Base-by-base conservation (phyloP, 441 rosid genomes). In the Adansonia rubrostipa region DNA sequence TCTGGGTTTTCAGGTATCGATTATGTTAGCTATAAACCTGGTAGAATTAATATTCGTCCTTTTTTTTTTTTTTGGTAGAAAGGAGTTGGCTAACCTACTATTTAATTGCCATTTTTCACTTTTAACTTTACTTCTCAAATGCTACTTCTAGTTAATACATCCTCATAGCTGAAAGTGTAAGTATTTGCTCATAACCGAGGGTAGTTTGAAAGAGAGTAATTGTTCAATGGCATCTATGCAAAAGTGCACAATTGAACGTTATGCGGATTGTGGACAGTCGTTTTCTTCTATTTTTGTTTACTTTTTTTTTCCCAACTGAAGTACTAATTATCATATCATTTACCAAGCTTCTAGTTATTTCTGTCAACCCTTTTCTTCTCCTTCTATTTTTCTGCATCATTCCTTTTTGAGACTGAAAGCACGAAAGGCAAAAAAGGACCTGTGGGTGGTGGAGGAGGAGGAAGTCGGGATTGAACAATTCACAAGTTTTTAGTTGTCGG, bases 321-420 rank as follows among this genome's bases (percentile, higher is more conserved):
- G 63, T 71, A 51, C 22, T 28, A 5, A 71, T 33, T 71, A 53
- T 71, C 62, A 33, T 53, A 53, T 28, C 13, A 51, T 28, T 71
- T 15, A 51, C 45, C 61, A 71, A 33, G 24, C 14, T 15, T 51
- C 33, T 19, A 24, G n/a, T 71, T 15, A 28, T 71, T 71, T 71
- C 33, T 33, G 48, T 71, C 14, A n/a, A 28, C 28, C 61, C 74
- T 14, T 7, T 69, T 62, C 63, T 20, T 5, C 2, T 11, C 22
- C 33, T 28, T 8, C 28, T 14, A 8, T 51, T 71, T 44, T 19
- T 44, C 71, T 45, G 6, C 51, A 10, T 71, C 44, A 14, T 50
- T 28, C 44, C 10, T 28, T 71, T 71, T 24, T 51, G 7, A 15
- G 20, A 45, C 74, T 24, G 74, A 71, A 69, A 69, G 42, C 6